Percentiles rank a stretch among this genome's conserved stretches.
phyloP scores from a whole-genome alignment of 805 yeast species.

The Cyberlindnera maritima region DNA sequence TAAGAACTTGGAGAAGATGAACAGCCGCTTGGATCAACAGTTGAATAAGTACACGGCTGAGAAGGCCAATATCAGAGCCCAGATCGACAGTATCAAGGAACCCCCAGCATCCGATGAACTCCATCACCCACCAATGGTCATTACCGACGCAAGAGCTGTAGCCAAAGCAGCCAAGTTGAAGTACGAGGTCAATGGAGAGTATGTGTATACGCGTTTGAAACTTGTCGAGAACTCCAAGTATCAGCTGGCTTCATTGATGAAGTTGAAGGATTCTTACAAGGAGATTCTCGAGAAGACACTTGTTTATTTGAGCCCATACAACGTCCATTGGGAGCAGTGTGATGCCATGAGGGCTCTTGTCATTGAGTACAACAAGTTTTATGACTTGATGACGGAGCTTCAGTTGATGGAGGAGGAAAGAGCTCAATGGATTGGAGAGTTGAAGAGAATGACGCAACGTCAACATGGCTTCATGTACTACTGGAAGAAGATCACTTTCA shows the following conservation, averaged over 20 bases:
- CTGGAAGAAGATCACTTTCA: neutral
- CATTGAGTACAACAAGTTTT: neutral
- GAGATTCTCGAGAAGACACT: conserved; percentile 5
- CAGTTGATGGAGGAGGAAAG: neutral
- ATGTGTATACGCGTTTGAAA: conserved; percentile 11
- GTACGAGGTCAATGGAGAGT: conserved; percentile 16
- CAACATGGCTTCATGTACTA: neutral
- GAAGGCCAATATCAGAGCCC: neutral
- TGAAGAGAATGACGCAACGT: neutral
- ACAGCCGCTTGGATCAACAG: neutral
- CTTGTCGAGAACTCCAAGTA: conserved; percentile 7
- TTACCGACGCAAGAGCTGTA: neutral
- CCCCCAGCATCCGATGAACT: neutral
- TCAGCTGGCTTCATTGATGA: conserved; percentile 3
- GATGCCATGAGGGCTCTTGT: neutral
- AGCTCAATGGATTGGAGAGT: neutral
- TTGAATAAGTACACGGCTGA: neutral
- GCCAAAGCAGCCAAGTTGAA: neutral
- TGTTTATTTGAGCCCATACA: conserved; percentile 13
- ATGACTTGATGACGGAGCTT: neutral
- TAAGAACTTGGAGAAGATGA: neutral
- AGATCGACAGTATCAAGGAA: neutral
- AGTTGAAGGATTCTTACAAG: conserved; percentile 7
- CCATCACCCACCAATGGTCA: neutral
- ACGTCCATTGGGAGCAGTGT: conserved; percentile 11